A percentile compares a stretch with the other conserved stretches of the same genome.
Conservation (phyloP, 139 green algal genomes). For the Tetraselmis striata region DNA sequence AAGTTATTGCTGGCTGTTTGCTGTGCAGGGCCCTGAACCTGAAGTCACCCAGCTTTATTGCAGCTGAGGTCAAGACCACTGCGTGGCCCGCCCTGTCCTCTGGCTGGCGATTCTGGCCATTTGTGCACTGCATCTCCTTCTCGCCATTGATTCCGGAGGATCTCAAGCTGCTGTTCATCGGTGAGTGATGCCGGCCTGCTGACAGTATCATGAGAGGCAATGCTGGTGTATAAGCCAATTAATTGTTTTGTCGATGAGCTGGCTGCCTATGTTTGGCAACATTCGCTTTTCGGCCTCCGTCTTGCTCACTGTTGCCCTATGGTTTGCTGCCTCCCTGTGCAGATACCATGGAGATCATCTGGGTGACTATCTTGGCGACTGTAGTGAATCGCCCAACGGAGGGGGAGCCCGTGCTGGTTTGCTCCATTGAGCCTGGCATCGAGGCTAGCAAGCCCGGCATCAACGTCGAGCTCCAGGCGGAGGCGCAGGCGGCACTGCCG, state of each 20-base stretch:
- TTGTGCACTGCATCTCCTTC: not conserved
- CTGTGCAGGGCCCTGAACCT: not conserved
- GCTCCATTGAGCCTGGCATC: not conserved
- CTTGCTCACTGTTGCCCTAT: too few relatives aligned
- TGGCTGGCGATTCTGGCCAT: not conserved
- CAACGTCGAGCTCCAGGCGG: not conserved
- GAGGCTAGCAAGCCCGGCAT: not conserved
- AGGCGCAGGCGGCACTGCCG: not conserved
- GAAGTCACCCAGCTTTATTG: not conserved
- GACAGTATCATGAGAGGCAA: too few relatives aligned
- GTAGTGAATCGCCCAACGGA: not conserved
- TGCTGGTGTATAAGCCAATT: too few relatives aligned
- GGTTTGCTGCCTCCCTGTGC: too few relatives aligned
- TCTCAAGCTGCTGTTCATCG: not conserved
- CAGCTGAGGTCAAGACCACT: not conserved
- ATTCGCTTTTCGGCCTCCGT: too few relatives aligned
- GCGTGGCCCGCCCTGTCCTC: not conserved
- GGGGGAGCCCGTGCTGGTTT: not conserved
- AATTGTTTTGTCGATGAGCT: too few relatives aligned
- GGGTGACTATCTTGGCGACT: not conserved
- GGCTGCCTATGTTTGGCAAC: too few relatives aligned
- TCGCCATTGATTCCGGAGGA: not conserved
- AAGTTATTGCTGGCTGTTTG: not conserved
- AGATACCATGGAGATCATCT: not conserved
- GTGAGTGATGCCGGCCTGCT: too few relatives aligned